A percentile compares a stretch with the other conserved stretches of the same genome.
Evolutionary conservation across 768 basidiomycete genomes (phyloP).

Genomic region (Exidia glandulosa): DNA sequence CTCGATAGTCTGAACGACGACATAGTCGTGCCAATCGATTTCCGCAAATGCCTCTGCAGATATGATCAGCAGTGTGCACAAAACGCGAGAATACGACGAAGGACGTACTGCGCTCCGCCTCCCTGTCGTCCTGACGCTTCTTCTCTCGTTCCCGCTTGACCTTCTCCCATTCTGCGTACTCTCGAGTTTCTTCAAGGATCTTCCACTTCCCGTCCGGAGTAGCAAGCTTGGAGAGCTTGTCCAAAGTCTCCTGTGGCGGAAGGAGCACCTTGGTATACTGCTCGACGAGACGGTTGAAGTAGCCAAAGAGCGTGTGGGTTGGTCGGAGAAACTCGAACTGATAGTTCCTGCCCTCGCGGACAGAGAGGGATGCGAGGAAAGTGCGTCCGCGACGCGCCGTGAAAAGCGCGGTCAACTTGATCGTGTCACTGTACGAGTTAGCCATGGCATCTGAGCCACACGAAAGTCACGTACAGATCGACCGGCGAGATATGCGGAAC

Average conservation of each 20-base stretch:
- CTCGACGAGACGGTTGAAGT: constrained; percentile 95
- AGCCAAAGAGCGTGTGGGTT: constrained; percentile 89
- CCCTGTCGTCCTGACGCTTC: constrained; percentile 80
- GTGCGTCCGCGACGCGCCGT: constrained; percentile 82
- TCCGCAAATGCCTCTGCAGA: constrained; percentile 78
- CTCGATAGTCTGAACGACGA: constrained; percentile 95
- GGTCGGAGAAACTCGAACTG: constrained; percentile 97
- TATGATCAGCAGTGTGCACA: background rate
- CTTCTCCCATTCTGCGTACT: constrained; percentile 83
- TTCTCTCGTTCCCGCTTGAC: constrained; percentile 75
- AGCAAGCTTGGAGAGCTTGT: constrained; percentile 53
- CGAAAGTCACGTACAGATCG: constrained; percentile 68
- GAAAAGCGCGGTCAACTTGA: constrained; percentile 93
- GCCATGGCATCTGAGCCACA: constrained; percentile 1
- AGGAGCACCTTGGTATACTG: constrained; percentile 88
- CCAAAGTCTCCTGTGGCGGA: constrained; percentile 66
- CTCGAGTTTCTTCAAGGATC: constrained; percentile 61
- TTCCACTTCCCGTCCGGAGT: constrained; percentile 63
- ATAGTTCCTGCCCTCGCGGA: constrained; percentile 86
- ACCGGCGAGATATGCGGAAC: constrained; percentile 79
- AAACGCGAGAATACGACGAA: background rate
- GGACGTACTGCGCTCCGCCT: constrained; percentile 76
- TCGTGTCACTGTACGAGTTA: constrained; percentile 43
- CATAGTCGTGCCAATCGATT: constrained; percentile 99
- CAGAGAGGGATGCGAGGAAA: constrained; percentile 77